Percentiles rank a stretch among this genome's conserved stretches.
Conservation (phyloP, 2,329 filamentous ascomycete genomes). For the Arthrobotrys megalospora region DNA sequence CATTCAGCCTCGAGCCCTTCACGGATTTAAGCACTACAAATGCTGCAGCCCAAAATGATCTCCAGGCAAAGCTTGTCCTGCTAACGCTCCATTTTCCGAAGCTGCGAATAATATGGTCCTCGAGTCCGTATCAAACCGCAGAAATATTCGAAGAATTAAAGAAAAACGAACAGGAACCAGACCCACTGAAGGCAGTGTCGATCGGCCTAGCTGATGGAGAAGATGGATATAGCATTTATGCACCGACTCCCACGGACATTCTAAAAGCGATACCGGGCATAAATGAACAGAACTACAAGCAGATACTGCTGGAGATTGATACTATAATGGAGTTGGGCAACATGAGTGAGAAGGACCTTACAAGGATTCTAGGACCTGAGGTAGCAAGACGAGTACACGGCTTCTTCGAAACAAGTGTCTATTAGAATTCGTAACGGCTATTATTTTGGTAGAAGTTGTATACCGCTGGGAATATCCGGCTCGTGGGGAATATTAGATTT, state of each 20-base stretch:
- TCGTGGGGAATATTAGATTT: background rate
- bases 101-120: slow-evolving; percentile 93
- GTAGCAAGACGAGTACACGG: slow-evolving; percentile 81
- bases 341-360: slow-evolving; percentile 81
- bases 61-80: slow-evolving; percentile 92
- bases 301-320: slow-evolving; percentile 79
- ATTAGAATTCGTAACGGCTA: background rate
- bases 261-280: slow-evolving; percentile 86
- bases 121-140: slow-evolving; percentile 92
- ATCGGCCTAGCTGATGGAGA: slow-evolving; percentile 80
- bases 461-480: background rate
- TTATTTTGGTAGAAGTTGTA: no score
- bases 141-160: slow-evolving; percentile 97
- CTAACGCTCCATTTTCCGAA: slow-evolving; percentile 92
- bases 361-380: slow-evolving; percentile 81
- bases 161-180: slow-evolving; percentile 88
- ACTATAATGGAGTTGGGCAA: slow-evolving; percentile 88
- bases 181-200: slow-evolving; percentile 87
- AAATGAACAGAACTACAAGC: slow-evolving; percentile 81
- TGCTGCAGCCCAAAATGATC: slow-evolving; percentile 75
- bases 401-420: slow-evolving; percentile 78
- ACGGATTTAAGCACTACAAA: slow-evolving; percentile 68
- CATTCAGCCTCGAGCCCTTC: slow-evolving; percentile 84
- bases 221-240: slow-evolving; percentile 64
- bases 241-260: slow-evolving; percentile 75